Conservation (phyloP, 1,139 yeast species). For the Debaryomyces udenii region DNA sequence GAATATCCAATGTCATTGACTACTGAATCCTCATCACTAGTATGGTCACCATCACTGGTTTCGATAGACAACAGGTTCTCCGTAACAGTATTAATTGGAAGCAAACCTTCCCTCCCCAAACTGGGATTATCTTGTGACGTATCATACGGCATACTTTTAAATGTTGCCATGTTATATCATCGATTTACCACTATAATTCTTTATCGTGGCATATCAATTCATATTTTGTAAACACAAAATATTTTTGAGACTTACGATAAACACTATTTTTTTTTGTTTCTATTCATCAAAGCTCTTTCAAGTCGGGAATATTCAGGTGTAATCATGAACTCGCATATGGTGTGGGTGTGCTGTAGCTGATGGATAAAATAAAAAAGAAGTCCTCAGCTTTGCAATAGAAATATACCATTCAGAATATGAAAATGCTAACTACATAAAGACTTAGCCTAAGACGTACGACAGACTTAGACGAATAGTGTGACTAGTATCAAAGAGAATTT, state of each 20-base stretch:
- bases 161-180: constrained; percentile 3
- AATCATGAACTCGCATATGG: too few relatives aligned
- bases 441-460: too few relatives aligned
- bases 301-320: too few relatives aligned
- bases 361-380: too few relatives aligned
- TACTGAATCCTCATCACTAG: constrained; percentile 7
- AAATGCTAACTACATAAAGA: too few relatives aligned
- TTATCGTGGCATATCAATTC: neutral
- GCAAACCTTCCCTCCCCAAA: neutral
- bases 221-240: constrained; percentile 3
- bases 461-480: too few relatives aligned
- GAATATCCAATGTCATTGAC: constrained; percentile 6
- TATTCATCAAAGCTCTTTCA: too few relatives aligned
- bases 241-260: constrained; percentile 5
- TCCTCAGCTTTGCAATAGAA: too few relatives aligned
- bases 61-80: constrained; percentile 23
- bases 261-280: neutral
- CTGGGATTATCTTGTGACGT: neutral
- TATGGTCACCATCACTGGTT: constrained; percentile 16
- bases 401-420: too few relatives aligned
- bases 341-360: too few relatives aligned
- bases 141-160: neutral
- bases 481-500: too few relatives aligned
- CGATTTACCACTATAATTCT: neutral
- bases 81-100: neutral